A percentile compares a stretch with the other conserved stretches of the same genome.
Evolutionary conservation across 2,329 filamentous ascomycete species (phyloP).

Genomic region (Apiospora arundinis): DNA sequence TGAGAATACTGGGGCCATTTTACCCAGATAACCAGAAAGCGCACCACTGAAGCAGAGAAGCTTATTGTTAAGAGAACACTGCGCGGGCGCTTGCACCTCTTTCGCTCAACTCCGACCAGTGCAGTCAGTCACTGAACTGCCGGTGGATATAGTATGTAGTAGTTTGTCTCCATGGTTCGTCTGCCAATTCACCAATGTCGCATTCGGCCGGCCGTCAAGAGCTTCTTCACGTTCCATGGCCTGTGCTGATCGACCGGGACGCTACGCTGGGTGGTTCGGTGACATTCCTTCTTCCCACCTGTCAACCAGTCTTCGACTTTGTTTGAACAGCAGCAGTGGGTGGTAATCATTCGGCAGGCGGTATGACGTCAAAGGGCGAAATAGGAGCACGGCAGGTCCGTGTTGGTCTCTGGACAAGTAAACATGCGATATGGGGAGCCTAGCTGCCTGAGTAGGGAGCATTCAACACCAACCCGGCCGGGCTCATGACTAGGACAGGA

Average conservation of each 20-base stretch:
- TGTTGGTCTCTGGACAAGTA: background rate
- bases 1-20: background rate
- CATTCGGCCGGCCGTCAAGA: background rate
- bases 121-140: background rate
- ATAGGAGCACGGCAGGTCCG: background rate
- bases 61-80: background rate
- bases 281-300: background rate
- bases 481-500: background rate
- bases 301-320: background rate
- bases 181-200: background rate
- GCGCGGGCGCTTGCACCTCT: background rate
- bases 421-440: conserved; percentile 1
- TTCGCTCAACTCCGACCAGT: background rate
- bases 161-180: background rate
- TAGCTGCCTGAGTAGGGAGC: too few species aligned
- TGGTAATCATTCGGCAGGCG: background rate
- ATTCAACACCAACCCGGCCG: background rate
- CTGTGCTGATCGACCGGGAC: conserved; percentile 17
- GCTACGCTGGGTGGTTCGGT: conserved; percentile 2
- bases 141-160: too few species aligned
- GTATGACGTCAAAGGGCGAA: conserved; percentile 7
- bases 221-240: background rate
- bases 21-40: background rate
- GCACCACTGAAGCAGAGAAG: background rate
- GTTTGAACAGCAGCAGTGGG: background rate